Percentiles rank a stretch among this genome's conserved stretches.
Conservation (phyloP, 2,329 filamentous ascomycete genomes). For the Aspergillus sp. region DNA sequence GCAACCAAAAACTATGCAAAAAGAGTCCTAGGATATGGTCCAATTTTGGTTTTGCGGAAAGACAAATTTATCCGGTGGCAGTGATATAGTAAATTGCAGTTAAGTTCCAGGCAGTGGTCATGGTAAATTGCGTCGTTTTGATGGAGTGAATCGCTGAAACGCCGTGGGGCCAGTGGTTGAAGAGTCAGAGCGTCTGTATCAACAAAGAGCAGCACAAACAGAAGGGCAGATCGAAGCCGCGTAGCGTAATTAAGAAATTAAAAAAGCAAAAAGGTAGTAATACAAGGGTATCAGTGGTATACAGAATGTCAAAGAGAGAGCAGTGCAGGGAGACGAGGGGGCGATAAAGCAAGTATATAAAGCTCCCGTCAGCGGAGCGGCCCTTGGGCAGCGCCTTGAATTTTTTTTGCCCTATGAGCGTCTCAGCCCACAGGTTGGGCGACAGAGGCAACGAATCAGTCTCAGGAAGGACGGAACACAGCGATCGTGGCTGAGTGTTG, state of each 20-base stretch:
- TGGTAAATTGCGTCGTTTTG: slow-evolving; percentile 20
- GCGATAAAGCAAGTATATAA: slow-evolving; percentile 15
- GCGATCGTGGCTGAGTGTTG: slow-evolving; percentile 16
- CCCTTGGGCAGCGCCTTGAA: slow-evolving; percentile 22
- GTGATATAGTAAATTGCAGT: slow-evolving; percentile 20
- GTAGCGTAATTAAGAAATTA: slow-evolving; percentile 15
- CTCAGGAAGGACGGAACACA: slow-evolving; percentile 15
- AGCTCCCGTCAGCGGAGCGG: slow-evolving; percentile 13
- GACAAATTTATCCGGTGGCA: slow-evolving; percentile 21
- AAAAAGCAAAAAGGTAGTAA: slow-evolving; percentile 10
- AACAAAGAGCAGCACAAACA: slow-evolving; percentile 9
- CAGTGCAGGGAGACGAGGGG: background rate
- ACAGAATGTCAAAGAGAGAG: slow-evolving; percentile 8
- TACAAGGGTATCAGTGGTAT: slow-evolving; percentile 17
- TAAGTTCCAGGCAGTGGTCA: slow-evolving; percentile 22
- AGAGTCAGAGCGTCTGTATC: slow-evolving; percentile 1
- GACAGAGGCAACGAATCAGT: slow-evolving; percentile 24
- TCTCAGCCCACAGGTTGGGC: slow-evolving; percentile 22
- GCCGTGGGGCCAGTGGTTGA: slow-evolving; percentile 11
- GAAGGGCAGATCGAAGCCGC: slow-evolving; percentile 1
- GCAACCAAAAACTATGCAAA: slow-evolving; percentile 8
- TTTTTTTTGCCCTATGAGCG: slow-evolving; percentile 23
- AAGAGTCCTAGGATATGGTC: slow-evolving; percentile 3
- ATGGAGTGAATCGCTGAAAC: slow-evolving; percentile 8
- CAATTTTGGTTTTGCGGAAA: slow-evolving; percentile 3